Evolutionary conservation across 192 early-diverging fungal species (phyloP), one percentile per base, ranked within the genome.

Genomic region (Coemansia sp.): DNA sequence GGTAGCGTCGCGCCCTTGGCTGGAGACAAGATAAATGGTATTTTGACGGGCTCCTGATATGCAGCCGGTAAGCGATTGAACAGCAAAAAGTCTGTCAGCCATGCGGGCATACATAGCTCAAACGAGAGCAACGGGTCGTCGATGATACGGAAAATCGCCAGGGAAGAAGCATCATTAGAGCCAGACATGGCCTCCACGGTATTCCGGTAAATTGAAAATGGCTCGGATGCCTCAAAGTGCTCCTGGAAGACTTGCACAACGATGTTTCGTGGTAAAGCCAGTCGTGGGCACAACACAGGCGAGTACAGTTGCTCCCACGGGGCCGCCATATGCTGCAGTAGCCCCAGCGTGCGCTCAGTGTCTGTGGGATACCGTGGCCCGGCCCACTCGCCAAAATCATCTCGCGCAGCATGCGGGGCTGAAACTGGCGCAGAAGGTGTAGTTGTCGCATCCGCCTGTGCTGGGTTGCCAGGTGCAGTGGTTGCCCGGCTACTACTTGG

Each of bases 1-100:
- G 79, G 74, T 56, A 85, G 68, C 31, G 74, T 73, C 1, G 80
- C 39, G 17, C 79, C 79, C 35, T 85, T 82, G 46, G 88, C 82
- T 16, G 94, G 90, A 27, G 77, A 79, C 51, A 98, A 74, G 11
- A 92, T 68, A 86, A 99, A 98, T 0, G 89, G 89, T 8, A 99
- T 68, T 76, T 98, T 97, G 39, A 87, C 73, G 1, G 88, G 74
- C 57, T 97, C 95, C 74, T 92, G 93, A 56, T 73, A 67, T 3
- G 91, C 85, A 6, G 85, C 83, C 29, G 81, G 81, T 46, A 79
- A 42, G n/a, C 86, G 88, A 60, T 90, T 90, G 79, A 92, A 77
- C 14, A 95, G 83, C 36, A 98, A 69, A 62, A 91, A 89, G n/a
- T 94, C 91, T 1, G 89, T 74, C 35, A 98, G 73, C 97, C 97